These are phyloP conservation scores for Rhytidiadelphus loreus DNA, from an alignment of 225 moss, liverwort and hornwort species.

Conservation along the genomic window DNA sequence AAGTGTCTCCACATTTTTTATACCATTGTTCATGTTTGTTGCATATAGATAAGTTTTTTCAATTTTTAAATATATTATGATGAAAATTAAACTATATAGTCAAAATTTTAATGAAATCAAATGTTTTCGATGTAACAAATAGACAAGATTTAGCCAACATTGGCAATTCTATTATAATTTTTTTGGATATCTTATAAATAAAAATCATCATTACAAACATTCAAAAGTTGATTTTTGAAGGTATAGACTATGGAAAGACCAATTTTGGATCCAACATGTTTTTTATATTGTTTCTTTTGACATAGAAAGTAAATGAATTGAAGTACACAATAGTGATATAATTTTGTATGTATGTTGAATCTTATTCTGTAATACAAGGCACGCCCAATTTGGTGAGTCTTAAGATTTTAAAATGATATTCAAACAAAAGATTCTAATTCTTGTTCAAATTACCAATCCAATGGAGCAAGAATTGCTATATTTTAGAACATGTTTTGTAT, in stretches of 20 bases:
- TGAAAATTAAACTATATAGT: not conserved
- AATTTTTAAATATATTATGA: not conserved
- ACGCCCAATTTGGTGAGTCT: not conserved
- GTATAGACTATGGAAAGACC: accelerated
- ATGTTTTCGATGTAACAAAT: not conserved
- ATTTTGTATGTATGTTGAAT: too few species aligned
- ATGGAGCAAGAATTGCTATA: not conserved
- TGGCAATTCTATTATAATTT: not conserved
- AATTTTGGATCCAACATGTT: too few species aligned
- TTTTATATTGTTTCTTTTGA: too few species aligned
- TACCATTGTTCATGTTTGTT: not conserved
- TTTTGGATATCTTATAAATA: not conserved
- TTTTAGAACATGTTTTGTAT: not conserved
- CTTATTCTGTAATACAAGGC: not conserved
- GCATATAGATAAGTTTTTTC: not conserved
- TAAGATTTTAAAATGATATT: not conserved
- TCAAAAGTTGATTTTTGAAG: not conserved
- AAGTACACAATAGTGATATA: too few species aligned
- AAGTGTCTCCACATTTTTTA: not conserved
- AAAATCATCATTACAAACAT: not conserved
- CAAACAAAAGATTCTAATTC: not conserved
- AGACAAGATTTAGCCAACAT: accelerated
- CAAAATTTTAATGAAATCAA: not conserved
- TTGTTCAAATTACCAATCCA: not conserved
- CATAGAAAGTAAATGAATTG: too few species aligned